Conservation (phyloP, 2,329 filamentous ascomycete species). For the Aspergillus jensenii region DNA sequence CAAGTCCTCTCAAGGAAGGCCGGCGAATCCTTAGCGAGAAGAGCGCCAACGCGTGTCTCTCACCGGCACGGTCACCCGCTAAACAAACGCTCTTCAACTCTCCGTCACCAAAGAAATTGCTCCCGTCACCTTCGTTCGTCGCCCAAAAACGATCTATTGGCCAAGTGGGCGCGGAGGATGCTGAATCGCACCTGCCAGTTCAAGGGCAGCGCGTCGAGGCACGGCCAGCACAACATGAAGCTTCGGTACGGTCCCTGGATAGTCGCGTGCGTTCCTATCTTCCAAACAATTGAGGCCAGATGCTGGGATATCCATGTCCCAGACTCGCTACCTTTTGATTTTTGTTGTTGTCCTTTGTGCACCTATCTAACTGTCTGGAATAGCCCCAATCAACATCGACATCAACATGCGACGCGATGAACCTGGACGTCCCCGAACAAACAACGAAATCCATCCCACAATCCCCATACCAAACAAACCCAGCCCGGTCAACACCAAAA, state of each 20-base stretch:
- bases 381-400: conserved; percentile 14
- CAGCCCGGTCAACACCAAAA: conserved; percentile 1
- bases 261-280: neutral
- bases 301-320: neutral
- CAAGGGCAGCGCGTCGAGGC: conserved; percentile 1
- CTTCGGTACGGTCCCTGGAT: neutral
- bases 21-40: conserved; percentile 44
- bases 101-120: conserved; percentile 30
- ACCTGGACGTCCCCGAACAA: conserved; percentile 12
- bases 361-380: neutral
- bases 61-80: conserved; percentile 31
- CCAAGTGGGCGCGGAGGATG: conserved; percentile 35
- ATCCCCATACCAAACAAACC: neutral
- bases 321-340: neutral
- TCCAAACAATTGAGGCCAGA: no score
- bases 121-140: conserved; percentile 34
- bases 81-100: conserved; percentile 28
- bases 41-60: conserved; percentile 42
- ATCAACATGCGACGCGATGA: conserved; percentile 18
- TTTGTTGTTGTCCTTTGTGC: neutral
- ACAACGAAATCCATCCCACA: conserved; percentile 16
- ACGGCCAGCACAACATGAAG: neutral
- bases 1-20: conserved; percentile 37
- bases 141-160: conserved; percentile 44
- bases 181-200: neutral